These are phyloP conservation scores for Schoenoplectus tabernaemontani DNA, from an alignment of 202 grass and related monocot species.

Conservation along the genomic window DNA sequence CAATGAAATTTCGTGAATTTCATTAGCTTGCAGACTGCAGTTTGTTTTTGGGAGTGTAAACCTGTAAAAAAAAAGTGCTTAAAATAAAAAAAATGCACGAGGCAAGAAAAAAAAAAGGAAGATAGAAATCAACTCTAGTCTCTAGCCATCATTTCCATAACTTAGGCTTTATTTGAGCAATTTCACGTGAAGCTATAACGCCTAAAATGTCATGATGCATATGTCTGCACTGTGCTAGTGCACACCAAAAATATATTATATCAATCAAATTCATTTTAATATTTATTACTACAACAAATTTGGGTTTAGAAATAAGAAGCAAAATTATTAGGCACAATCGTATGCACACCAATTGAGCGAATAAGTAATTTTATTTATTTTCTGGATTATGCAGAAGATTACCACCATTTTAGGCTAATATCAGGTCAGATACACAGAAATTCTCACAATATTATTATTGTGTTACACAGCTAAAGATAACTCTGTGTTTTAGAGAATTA, in stretches of 20 bases:
- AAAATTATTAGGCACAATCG: background rate
- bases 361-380: too few relatives aligned
- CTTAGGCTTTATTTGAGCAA: background rate
- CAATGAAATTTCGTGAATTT: too few relatives aligned
- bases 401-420: too few relatives aligned
- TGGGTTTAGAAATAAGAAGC: background rate
- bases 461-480: too few relatives aligned
- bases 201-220: background rate
- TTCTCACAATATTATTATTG: too few relatives aligned
- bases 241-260: background rate
- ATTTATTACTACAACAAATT: background rate
- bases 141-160: background rate
- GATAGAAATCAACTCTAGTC: background rate
- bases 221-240: background rate
- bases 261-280: background rate
- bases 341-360: background rate
- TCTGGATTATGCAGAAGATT: too few relatives aligned
- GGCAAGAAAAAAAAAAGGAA: background rate
- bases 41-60: too few relatives aligned
- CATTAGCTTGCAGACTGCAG: too few relatives aligned
- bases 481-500: too few relatives aligned
- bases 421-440: too few relatives aligned
- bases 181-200: conserved; percentile 7
- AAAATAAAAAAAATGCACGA: background rate
- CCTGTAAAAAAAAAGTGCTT: background rate